Conservation (phyloP, 495 filamentous ascomycete genomes). For the Talaromyces nanjingensis region DNA sequence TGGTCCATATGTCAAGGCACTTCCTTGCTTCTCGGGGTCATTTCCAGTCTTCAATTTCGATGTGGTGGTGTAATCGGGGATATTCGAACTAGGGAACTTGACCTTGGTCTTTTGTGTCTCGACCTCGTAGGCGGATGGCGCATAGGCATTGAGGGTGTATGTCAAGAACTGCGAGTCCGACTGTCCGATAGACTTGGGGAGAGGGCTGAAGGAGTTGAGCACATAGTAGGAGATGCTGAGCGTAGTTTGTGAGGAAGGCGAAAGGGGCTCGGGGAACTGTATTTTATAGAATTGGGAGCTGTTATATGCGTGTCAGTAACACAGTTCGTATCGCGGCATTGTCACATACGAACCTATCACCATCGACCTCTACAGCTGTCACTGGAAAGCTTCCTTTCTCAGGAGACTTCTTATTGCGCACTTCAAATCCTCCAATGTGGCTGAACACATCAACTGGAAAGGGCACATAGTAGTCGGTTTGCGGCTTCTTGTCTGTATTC, state of each 20-base stretch:
- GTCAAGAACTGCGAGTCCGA: slow-evolving; percentile 78
- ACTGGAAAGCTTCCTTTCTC: slow-evolving; percentile 59
- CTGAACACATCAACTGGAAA: slow-evolving; percentile 68
- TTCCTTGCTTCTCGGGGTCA: slow-evolving; percentile 77
- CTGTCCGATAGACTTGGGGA: slow-evolving; percentile 75
- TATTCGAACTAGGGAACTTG: slow-evolving; percentile 70
- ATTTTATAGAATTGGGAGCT: slow-evolving; percentile 79
- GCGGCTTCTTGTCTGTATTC: slow-evolving; percentile 69
- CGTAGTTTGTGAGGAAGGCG: slow-evolving; percentile 69
- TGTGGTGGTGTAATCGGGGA: slow-evolving; percentile 79
- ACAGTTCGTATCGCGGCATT: neutral
- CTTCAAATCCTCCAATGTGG: slow-evolving; percentile 79
- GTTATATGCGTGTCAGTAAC: neutral
- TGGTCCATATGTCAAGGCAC: slow-evolving; percentile 86
- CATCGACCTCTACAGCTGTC: slow-evolving; percentile 43
- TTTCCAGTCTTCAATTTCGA: slow-evolving; percentile 52
- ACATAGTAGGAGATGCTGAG: slow-evolving; percentile 78
- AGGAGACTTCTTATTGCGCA: slow-evolving; percentile 77
- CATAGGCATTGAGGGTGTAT: slow-evolving; percentile 77
- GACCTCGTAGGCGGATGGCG: slow-evolving; percentile 72
- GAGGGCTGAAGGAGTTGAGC: slow-evolving; percentile 65
- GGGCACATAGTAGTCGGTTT: slow-evolving; percentile 82
- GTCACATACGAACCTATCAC: slow-evolving; percentile 20
- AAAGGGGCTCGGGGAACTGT: slow-evolving; percentile 65
- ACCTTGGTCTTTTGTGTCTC: slow-evolving; percentile 94